These are phyloP conservation scores for Daphne laureola DNA, from an alignment of 441 rosid genomes.

Conservation along the genomic window DNA sequence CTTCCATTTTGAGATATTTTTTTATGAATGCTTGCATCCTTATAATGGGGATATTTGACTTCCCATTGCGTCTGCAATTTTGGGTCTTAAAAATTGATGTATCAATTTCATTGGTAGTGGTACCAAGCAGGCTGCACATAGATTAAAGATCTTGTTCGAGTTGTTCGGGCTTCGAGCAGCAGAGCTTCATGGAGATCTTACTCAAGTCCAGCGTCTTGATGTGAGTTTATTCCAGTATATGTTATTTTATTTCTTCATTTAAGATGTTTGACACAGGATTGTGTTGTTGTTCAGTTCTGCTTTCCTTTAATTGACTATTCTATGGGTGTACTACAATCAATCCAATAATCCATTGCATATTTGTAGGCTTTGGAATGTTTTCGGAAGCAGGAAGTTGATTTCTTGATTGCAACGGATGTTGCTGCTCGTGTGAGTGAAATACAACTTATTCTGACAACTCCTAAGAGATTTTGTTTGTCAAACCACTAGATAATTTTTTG, in stretches of 20 bases:
- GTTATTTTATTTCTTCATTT: neutral
- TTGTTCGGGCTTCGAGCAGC: slow-evolving; percentile 82
- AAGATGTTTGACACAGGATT: neutral
- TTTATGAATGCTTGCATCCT: neutral
- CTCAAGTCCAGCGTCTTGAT: slow-evolving; percentile 94
- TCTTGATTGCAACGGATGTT: slow-evolving; percentile 92
- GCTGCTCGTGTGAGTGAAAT: slow-evolving; percentile 83
- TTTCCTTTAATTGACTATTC: neutral
- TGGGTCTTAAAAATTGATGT: slow-evolving; percentile 8
- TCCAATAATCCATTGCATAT: slow-evolving; percentile 15
- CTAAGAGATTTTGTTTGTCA: too few species aligned
- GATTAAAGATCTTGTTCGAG: slow-evolving; percentile 89
- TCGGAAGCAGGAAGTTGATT: slow-evolving; percentile 86
- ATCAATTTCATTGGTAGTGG: slow-evolving; percentile 52
- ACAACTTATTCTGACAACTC: neutral
- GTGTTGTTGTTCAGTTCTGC: neutral
- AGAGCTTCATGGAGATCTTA: slow-evolving; percentile 97
- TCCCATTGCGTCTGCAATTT: neutral
- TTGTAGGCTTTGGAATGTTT: slow-evolving; percentile 86
- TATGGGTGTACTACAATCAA: slow-evolving; percentile 9
- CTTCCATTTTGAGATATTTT: neutral
- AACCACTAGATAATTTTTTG: neutral
- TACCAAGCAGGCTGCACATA: slow-evolving; percentile 92
- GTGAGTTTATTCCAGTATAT: slow-evolving; percentile 40
- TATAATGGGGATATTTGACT: neutral